Evolutionary conservation across 2,329 filamentous ascomycete genomes (phyloP).

Genomic region (Falciphora oryzae): DNA sequence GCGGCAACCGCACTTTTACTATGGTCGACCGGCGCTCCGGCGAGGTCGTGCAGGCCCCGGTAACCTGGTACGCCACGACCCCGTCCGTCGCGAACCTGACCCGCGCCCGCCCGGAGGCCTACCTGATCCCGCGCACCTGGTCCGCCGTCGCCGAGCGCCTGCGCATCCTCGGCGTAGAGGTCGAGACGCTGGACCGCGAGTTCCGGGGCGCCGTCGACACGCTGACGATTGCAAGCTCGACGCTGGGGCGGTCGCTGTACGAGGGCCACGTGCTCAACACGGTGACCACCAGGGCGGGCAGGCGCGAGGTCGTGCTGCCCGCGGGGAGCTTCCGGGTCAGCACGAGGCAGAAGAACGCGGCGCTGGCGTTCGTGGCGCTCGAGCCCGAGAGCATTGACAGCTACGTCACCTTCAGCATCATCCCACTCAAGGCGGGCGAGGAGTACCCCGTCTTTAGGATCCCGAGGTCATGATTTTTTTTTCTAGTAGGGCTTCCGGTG

Average conservation of each 20-base stretch:
- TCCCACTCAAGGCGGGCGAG: constrained; percentile 2
- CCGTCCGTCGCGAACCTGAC: constrained; percentile 5
- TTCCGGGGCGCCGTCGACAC: constrained; percentile 1
- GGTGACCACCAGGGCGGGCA: background rate
- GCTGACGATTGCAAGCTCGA: background rate
- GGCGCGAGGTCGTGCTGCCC: constrained; percentile 2
- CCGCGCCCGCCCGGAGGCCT: constrained; percentile 5
- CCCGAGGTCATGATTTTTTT: background rate
- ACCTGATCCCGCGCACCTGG: constrained; percentile 8
- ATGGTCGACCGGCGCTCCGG: constrained; percentile 5
- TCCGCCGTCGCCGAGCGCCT: constrained; percentile 1
- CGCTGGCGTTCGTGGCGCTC: constrained; percentile 8
- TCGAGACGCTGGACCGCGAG: constrained; percentile 1
- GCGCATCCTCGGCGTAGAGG: constrained; percentile 1
- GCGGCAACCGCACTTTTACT: background rate
- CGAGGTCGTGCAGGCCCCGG: constrained; percentile 5
- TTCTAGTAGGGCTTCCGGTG: too few species aligned
- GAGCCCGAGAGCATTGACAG: constrained; percentile 8
- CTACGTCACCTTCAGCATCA: constrained; percentile 6
- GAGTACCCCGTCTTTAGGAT: constrained; percentile 9
- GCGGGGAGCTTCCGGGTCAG: constrained; percentile 5
- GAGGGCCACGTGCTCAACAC: constrained; percentile 7
- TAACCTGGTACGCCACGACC: background rate
- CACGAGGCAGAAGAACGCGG: constrained; percentile 10
- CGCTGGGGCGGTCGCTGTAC: background rate